Percentiles rank a stretch among this genome's conserved stretches.
phyloP scores from a whole-genome alignment of 1,139 yeast species.

The Geotrichum reessii region DNA sequence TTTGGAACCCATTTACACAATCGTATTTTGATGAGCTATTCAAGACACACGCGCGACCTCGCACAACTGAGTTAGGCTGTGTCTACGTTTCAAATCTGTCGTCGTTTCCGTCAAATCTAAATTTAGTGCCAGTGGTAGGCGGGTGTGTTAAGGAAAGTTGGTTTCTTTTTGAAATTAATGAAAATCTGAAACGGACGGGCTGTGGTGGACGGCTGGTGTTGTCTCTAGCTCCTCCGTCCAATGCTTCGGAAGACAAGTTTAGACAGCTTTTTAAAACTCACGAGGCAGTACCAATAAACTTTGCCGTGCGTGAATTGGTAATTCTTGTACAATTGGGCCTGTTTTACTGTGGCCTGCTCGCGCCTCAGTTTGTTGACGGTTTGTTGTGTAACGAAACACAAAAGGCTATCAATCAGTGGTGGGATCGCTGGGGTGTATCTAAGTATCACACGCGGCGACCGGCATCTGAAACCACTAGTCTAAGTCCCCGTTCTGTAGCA shows the following conservation, averaged over 20 bases:
- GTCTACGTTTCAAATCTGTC: slow-evolving; percentile 78
- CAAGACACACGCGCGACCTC: slow-evolving; percentile 53
- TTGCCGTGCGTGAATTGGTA: slow-evolving; percentile 71
- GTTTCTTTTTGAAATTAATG: slow-evolving; percentile 60
- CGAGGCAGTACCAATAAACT: slow-evolving; percentile 48
- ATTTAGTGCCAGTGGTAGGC: slow-evolving; percentile 60
- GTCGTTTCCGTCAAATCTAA: slow-evolving; percentile 68
- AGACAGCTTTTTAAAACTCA: slow-evolving; percentile 63
- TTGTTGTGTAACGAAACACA: slow-evolving; percentile 72
- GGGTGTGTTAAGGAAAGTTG: slow-evolving; percentile 50
- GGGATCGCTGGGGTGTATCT: slow-evolving; percentile 67
- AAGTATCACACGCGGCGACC: slow-evolving; percentile 48
- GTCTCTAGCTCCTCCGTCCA: slow-evolving; percentile 60
- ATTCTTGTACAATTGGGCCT: slow-evolving; percentile 68
- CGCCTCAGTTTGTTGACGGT: slow-evolving; percentile 74
- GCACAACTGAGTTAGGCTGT: slow-evolving; percentile 48
- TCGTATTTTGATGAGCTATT: slow-evolving; percentile 62
- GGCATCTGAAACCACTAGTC: slow-evolving; percentile 40
- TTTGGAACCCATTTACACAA: slow-evolving; percentile 54
- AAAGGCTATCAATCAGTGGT: slow-evolving; percentile 70
- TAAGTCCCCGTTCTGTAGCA: slow-evolving; percentile 64
- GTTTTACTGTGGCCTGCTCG: slow-evolving; percentile 69
- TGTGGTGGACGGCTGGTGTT: slow-evolving; percentile 85
- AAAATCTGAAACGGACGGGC: slow-evolving; percentile 66
- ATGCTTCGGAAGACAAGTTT: slow-evolving; percentile 78